phyloP scores from a whole-genome alignment of 108 stramenopile species.

The Cyclotella baltica region DNA sequence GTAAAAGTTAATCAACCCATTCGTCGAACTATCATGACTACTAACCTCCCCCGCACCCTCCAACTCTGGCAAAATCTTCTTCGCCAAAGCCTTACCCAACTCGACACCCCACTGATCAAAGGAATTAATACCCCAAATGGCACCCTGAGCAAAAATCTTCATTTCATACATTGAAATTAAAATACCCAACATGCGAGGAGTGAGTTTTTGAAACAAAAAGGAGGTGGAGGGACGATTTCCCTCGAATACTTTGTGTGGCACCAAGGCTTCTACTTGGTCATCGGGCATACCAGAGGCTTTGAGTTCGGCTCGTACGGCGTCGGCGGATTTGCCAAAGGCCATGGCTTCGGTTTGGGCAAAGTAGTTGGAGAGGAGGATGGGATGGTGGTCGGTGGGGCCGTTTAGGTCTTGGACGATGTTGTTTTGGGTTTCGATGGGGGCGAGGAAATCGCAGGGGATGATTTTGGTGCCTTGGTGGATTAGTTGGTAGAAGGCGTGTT shows the following conservation, averaged over 20 bases:
- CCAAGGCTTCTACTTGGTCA: constrained; percentile 53
- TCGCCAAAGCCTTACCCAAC: constrained; percentile 97
- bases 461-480: constrained; percentile 83
- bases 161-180: constrained; percentile 87
- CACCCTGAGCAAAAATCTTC: constrained; percentile 82
- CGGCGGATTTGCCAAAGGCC: constrained; percentile 60
- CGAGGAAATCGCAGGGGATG: constrained; percentile 59
- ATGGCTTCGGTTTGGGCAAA: constrained; percentile 90
- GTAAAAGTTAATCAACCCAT: constrained; percentile 89
- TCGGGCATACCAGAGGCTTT: constrained; percentile 55
- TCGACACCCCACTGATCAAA: constrained; percentile 96
- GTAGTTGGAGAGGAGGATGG: constrained; percentile 87
- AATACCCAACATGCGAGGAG: constrained; percentile 75
- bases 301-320: constrained; percentile 66
- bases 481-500: constrained; percentile 90
- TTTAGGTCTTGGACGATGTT: constrained; percentile 50
- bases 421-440: constrained; percentile 65
- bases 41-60: constrained; percentile 49
- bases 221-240: constrained; percentile 83
- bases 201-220: constrained; percentile 76
- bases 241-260: constrained; percentile 80
- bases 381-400: constrained; percentile 62
- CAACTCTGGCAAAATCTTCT: constrained; percentile 83
- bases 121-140: constrained; percentile 76
- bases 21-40: constrained; percentile 85